These are phyloP conservation scores for Yamagishiella unicocca DNA, from an alignment of 139 green algal species.

Conservation along the genomic window DNA sequence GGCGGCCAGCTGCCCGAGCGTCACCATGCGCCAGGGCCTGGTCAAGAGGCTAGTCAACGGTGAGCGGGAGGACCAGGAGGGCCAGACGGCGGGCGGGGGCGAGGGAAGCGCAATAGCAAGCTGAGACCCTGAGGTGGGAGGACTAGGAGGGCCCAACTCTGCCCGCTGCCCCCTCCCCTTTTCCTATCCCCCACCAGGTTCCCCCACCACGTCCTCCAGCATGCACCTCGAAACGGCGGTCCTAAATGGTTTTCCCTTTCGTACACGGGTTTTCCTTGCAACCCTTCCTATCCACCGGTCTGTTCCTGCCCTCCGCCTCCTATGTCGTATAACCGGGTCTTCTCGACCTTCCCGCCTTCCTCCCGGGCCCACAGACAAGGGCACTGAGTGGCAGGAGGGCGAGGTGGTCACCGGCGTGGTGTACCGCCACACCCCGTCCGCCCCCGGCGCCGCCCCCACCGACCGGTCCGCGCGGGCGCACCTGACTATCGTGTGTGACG, in stretches of 20 bases:
- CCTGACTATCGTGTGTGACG: slow-evolving; percentile 97
- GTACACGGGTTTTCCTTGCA: too few relatives aligned
- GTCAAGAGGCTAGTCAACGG: slow-evolving; percentile 84
- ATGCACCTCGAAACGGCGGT: too few relatives aligned
- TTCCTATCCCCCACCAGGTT: neutral
- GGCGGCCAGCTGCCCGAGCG: slow-evolving; percentile 57
- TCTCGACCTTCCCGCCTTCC: too few relatives aligned
- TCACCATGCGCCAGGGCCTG: slow-evolving; percentile 84
- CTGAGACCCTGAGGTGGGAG: too few relatives aligned
- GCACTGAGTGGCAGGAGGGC: slow-evolving; percentile 80
- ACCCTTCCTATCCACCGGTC: too few relatives aligned
- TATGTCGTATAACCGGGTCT: too few relatives aligned
- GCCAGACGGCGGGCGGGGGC: too few relatives aligned
- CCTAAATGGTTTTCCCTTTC: too few relatives aligned
- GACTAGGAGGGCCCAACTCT: too few relatives aligned
- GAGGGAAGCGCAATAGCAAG: too few relatives aligned
- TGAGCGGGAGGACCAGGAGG: slow-evolving; percentile 32
- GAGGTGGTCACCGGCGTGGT: slow-evolving; percentile 90
- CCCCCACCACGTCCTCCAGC: too few relatives aligned
- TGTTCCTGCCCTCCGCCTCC: too few relatives aligned
- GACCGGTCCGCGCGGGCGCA: slow-evolving; percentile 73
- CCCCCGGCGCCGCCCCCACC: slow-evolving; percentile 42
- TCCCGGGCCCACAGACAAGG: slow-evolving; percentile 72
- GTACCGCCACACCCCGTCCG: slow-evolving; percentile 72
- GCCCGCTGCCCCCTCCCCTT: neutral